phyloP scores from a whole-genome alignment of 2,329 filamentous ascomycete species.

The Ophiocordyceps sinensis region DNA sequence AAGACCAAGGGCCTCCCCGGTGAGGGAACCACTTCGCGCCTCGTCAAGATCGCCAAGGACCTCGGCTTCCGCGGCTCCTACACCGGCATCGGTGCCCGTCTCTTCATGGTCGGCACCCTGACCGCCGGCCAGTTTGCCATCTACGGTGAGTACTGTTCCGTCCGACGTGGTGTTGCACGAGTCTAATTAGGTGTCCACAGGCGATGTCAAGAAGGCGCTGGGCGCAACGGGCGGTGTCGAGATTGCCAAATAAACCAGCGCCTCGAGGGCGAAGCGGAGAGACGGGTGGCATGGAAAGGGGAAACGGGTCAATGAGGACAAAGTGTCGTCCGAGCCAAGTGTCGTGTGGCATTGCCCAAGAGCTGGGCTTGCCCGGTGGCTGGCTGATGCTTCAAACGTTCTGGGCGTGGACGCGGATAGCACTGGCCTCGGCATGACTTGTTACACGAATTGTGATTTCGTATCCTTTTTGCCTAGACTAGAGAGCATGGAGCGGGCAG shows the following conservation, averaged over 20 bases:
- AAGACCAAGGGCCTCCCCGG: conserved; percentile 80
- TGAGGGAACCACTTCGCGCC: conserved; percentile 65
- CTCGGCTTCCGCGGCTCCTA: conserved; percentile 68
- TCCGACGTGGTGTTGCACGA: not conserved
- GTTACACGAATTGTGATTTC: not conserved
- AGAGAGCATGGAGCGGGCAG: conserved; percentile 10
- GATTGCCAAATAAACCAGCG: conserved; percentile 10
- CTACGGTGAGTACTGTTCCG: conserved; percentile 35
- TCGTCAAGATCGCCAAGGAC: conserved; percentile 81
- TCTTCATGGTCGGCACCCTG: conserved; percentile 51
- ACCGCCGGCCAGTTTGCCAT: conserved; percentile 79
- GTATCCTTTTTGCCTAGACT: conserved; percentile 7
- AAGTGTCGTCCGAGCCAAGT: not conserved
- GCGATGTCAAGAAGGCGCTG: conserved; percentile 53
- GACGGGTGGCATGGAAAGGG: not conserved
- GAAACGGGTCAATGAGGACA: not conserved
- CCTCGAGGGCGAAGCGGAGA: not conserved
- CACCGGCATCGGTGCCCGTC: conserved; percentile 64
- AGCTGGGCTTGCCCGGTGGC: conserved; percentile 5
- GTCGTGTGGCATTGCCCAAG: conserved; percentile 4
- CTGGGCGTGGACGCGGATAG: conserved; percentile 1
- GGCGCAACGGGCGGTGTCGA: conserved; percentile 9
- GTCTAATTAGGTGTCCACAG: not conserved
- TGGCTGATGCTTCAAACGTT: not conserved
- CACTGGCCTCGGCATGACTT: not conserved